Base-by-base conservation (phyloP, 345 rosid species). In the Trapa bicornis region DNA sequence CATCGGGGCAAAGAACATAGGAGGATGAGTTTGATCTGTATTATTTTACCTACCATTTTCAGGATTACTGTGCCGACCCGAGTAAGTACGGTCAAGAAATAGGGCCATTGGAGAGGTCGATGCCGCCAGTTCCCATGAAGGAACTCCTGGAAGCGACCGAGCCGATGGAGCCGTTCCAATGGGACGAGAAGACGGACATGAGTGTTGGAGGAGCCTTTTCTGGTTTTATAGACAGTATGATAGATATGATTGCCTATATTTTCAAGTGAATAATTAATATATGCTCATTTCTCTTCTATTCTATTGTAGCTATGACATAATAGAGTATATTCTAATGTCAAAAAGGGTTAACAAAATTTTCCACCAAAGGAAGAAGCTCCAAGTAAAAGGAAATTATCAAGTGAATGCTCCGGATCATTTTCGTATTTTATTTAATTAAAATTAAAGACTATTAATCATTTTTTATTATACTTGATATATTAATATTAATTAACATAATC, bases 141-240 rank as follows among this genome's bases (percentile, higher is more conserved):
- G 84, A 72, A 65, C 83, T 92, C 37, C 69, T 75, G 17, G 91
- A 86, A 45, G 96, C 91, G 37, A 75, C 89, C 9, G 61, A 81
- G 75, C 84, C 84, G 58, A 53, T 67, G 68, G 75, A 75, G 79
- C 77, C 96, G 38, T 87, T 86, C 79, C 78, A 80, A 42, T 92
- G 96, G 96, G 75, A 81, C 65, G 66, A 76, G 62, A 82, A 86
- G 70, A 84, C 96, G 53, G 93, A 92, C 61, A 79, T 78, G 89
- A 69, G 70, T 43, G 81, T 85, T 50, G 80, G 72, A 37, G 84
- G 83, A 65, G 61, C 62, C 22, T 37, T 78, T 73, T 73, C 73
- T 65, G 68, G 37, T 41, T 67, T 84, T 41, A 38, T 79, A 1
- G 75, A 71, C 42, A 72, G 33, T 63, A 68, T 84, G 61, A 61